A percentile compares a stretch with the other conserved stretches of the same genome.
phyloP scores from a whole-genome alignment of 371 early-diverging fungal species.

The Mucor irregularis region DNA sequence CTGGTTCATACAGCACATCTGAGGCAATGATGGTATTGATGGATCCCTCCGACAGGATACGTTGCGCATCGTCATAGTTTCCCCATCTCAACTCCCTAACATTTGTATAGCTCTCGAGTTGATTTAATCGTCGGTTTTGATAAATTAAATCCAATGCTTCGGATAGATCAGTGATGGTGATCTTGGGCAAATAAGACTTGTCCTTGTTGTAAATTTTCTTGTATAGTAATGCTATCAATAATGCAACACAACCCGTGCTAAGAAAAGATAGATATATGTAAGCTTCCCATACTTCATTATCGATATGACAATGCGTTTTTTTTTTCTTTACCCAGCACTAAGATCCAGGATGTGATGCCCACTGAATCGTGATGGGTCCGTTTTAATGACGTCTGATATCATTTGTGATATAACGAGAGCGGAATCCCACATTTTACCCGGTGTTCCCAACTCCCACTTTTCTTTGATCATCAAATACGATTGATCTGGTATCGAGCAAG shows the following conservation, averaged over 20 bases:
- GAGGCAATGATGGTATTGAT: slow-evolving; percentile 57
- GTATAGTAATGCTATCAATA: slow-evolving; percentile 17
- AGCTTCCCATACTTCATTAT: no score
- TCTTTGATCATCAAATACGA: slow-evolving; percentile 44
- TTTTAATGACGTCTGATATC: slow-evolving; percentile 34
- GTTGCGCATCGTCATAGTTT: slow-evolving; percentile 5
- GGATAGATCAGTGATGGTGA: slow-evolving; percentile 44
- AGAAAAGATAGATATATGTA: no score
- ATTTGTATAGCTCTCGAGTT: slow-evolving; percentile 1
- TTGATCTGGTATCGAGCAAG: not conserved
- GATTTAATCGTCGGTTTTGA: slow-evolving; percentile 32
- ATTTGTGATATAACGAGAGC: slow-evolving; percentile 51
- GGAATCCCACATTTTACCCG: slow-evolving; percentile 66
- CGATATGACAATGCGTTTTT: no score
- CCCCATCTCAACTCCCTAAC: slow-evolving; percentile 40
- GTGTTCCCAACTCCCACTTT: slow-evolving; percentile 49
- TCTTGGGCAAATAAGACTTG: not conserved
- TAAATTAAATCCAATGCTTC: slow-evolving; percentile 44
- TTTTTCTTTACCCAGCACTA: slow-evolving; percentile 44
- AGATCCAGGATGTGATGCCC: slow-evolving; percentile 43
- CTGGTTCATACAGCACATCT: slow-evolving; percentile 56
- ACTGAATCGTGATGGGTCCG: slow-evolving; percentile 14
- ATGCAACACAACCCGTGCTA: slow-evolving; percentile 27
- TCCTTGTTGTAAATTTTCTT: slow-evolving; percentile 1
- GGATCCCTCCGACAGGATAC: not conserved